These are phyloP conservation scores for Emergomyces orientalis DNA, from an alignment of 2,329 filamentous ascomycete genomes.

Conservation along the genomic window DNA sequence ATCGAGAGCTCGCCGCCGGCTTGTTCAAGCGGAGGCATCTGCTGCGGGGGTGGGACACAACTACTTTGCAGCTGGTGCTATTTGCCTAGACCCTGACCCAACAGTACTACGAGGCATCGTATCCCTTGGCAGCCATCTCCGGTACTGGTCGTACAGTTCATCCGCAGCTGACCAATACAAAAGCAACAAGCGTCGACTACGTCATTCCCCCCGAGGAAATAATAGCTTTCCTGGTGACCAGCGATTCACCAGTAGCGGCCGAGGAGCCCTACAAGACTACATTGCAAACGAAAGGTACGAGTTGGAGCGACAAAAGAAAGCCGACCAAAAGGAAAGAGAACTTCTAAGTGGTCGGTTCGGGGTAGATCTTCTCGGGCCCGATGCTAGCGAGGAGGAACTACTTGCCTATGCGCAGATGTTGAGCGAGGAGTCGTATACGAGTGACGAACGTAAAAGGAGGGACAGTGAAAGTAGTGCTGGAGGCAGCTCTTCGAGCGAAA, in stretches of 20 bases:
- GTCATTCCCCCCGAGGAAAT: slow-evolving; percentile 57
- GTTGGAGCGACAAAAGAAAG: slow-evolving; percentile 62
- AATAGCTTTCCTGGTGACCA: slow-evolving; percentile 47
- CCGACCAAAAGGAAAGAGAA: slow-evolving; percentile 56
- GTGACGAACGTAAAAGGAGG: slow-evolving; percentile 40
- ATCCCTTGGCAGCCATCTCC: slow-evolving; percentile 74
- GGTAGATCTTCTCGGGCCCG: slow-evolving; percentile 57
- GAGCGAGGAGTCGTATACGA: slow-evolving; percentile 49
- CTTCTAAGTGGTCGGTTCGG: slow-evolving; percentile 74
- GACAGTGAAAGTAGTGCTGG: slow-evolving; percentile 35
- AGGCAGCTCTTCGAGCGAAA: slow-evolving; percentile 31
- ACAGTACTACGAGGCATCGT: slow-evolving; percentile 78
- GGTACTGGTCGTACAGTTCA: slow-evolving; percentile 94
- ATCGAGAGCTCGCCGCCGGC: slow-evolving; percentile 69
- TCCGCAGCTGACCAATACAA: slow-evolving; percentile 61
- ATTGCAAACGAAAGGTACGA: slow-evolving; percentile 81
- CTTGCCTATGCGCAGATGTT: slow-evolving; percentile 54
- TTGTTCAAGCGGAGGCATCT: slow-evolving; percentile 57
- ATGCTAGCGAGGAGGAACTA: slow-evolving; percentile 52
- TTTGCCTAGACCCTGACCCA: slow-evolving; percentile 79
- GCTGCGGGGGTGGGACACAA: slow-evolving; percentile 61
- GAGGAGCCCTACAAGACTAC: slow-evolving; percentile 65
- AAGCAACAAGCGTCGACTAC: slow-evolving; percentile 67
- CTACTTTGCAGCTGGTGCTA: slow-evolving; percentile 71
- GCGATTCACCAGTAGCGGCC: slow-evolving; percentile 52